Evolutionary conservation across 768 basidiomycete species (phyloP).

Genomic region (Lanmaoa pseudosensibilis): DNA sequence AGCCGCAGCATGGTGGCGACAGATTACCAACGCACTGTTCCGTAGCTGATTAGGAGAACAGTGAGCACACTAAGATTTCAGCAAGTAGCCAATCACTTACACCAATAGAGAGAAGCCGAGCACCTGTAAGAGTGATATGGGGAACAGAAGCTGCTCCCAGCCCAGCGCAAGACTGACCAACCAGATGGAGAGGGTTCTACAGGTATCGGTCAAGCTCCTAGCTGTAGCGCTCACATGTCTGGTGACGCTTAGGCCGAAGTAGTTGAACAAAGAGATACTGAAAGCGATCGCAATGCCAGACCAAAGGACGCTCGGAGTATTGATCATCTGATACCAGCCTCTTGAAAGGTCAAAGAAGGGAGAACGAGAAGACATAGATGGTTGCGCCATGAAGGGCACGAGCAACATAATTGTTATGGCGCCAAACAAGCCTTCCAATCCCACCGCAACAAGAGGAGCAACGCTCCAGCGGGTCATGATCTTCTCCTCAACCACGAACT

Average conservation of each 20-base stretch:
- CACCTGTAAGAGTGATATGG: constrained; percentile 80
- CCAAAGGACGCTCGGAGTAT: constrained; percentile 69
- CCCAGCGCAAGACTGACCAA: constrained; percentile 83
- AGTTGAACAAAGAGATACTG: constrained; percentile 83
- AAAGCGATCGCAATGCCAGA: constrained; percentile 69
- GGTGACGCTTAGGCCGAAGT: constrained; percentile 91
- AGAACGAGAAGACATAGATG: constrained; percentile 59
- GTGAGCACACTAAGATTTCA: constrained; percentile 10
- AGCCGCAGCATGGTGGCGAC: constrained; percentile 6
- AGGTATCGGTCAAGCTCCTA: constrained; percentile 89
- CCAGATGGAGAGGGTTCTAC: constrained; percentile 96
- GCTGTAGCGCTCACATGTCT: constrained; percentile 91
- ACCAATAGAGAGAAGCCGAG: constrained; percentile 86
- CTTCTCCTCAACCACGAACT: constrained; percentile 96
- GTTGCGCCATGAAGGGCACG: constrained; percentile 77
- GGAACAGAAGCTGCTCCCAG: constrained; percentile 86
- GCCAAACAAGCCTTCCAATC: constrained; percentile 93
- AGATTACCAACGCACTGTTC: constrained; percentile 57
- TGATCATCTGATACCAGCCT: constrained; percentile 87
- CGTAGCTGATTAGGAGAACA: constrained; percentile 54
- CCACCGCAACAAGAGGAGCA: constrained; percentile 89
- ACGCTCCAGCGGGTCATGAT: constrained; percentile 88
- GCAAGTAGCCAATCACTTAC: constrained; percentile 48
- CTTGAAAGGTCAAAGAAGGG: constrained; percentile 85
- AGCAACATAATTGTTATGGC: constrained; percentile 72